Evolutionary conservation across 139 green algal genomes (phyloP).

Genomic region (Picochlorum costavermella): DNA sequence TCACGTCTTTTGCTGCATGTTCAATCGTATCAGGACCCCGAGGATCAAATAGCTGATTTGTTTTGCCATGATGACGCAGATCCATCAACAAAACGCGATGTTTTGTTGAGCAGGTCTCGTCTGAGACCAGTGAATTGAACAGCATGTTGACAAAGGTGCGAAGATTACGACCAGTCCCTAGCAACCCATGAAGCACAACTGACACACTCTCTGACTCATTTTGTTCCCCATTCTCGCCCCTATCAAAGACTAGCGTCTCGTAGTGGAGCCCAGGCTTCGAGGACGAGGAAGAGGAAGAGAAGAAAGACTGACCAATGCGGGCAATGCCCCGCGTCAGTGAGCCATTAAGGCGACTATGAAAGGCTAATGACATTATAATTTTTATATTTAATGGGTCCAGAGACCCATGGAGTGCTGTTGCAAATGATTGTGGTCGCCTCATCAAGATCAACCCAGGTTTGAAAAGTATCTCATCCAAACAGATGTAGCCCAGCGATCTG

Average conservation of each 20-base stretch:
- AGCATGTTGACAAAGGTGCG: conserved; percentile 3
- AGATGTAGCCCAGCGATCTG: too few relatives aligned
- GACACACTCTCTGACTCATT: neutral
- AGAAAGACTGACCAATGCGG: too few relatives aligned
- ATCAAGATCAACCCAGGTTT: too few relatives aligned
- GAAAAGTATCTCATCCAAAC: too few relatives aligned
- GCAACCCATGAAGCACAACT: conserved; percentile 23
- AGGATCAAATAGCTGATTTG: conserved; percentile 40
- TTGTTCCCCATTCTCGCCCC: neutral
- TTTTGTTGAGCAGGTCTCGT: conserved; percentile 24
- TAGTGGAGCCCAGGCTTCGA: too few relatives aligned
- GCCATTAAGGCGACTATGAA: too few relatives aligned
- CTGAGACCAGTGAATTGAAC: neutral
- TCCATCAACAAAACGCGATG: conserved; percentile 51
- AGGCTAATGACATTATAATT: too few relatives aligned
- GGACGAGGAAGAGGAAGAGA: too few relatives aligned
- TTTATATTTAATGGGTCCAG: too few relatives aligned
- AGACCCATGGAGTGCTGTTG: too few relatives aligned
- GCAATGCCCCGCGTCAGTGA: too few relatives aligned
- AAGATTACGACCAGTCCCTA: conserved; percentile 26
- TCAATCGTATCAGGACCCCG: conserved; percentile 42
- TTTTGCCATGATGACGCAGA: conserved; percentile 55
- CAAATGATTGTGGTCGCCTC: too few relatives aligned
- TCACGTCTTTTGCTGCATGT: conserved; percentile 56
- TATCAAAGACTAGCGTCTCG: neutral